Conservation (phyloP, 1,284 basidiomycete genomes). For the Pterula multifida region DNA sequence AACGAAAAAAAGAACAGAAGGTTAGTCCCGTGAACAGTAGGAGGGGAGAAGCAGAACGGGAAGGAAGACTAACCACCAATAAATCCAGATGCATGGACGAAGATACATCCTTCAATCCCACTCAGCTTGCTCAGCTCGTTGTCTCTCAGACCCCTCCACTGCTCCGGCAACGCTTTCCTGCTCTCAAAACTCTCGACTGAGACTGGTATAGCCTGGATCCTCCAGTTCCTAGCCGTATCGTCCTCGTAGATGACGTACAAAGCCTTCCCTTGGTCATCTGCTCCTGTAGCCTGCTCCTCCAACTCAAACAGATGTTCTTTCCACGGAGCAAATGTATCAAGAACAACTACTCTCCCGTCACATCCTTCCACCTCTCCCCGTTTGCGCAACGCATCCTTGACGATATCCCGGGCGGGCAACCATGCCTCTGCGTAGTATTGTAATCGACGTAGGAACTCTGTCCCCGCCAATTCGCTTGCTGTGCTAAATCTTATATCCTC, state of each 20-base stretch:
- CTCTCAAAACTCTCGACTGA: slow-evolving; percentile 80
- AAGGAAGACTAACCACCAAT: slow-evolving; percentile 63
- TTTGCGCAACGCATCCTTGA: slow-evolving; percentile 52
- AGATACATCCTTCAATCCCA: slow-evolving; percentile 79
- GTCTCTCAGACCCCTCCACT: slow-evolving; percentile 89
- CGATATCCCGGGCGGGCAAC: slow-evolving; percentile 85
- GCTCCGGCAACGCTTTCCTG: slow-evolving; percentile 85
- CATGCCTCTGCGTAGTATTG: slow-evolving; percentile 83
- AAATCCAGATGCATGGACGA: slow-evolving; percentile 92
- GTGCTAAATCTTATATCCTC: slow-evolving; percentile 60
- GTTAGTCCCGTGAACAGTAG: not conserved
- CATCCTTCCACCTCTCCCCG: slow-evolving; percentile 21
- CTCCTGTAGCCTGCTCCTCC: slow-evolving; percentile 43
- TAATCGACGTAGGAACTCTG: slow-evolving; percentile 76
- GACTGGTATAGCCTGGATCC: slow-evolving; percentile 86
- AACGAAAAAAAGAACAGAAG: slow-evolving; percentile 4
- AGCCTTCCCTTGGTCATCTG: slow-evolving; percentile 35
- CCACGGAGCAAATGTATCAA: slow-evolving; percentile 79
- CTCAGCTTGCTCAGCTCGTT: slow-evolving; percentile 62
- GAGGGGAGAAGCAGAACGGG: slow-evolving; percentile 7
- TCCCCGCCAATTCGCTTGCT: slow-evolving; percentile 77
- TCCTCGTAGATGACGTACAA: slow-evolving; percentile 92
- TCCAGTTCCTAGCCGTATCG: slow-evolving; percentile 70
- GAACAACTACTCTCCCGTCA: slow-evolving; percentile 70
- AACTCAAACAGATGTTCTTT: slow-evolving; percentile 93